Evolutionary conservation across 768 basidiomycete genomes (phyloP), one percentile per base, ranked within the genome.

Genomic region (Suillus americanus): DNA sequence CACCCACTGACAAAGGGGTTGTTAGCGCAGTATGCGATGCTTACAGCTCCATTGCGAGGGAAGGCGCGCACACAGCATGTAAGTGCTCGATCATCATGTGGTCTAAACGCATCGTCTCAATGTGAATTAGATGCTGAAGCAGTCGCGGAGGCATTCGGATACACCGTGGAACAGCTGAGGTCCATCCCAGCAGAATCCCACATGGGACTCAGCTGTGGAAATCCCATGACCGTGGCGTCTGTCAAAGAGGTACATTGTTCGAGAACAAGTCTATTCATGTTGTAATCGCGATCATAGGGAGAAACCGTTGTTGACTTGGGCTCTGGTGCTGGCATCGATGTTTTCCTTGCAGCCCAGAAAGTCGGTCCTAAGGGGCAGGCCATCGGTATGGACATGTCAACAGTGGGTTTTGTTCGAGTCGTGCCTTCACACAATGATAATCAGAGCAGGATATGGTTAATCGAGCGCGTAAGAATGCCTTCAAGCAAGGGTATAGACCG

Each of bases 291-390:
- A 28, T 30, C n/a, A 16, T 65, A 86, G 86, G 86, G 86, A 53
- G 86, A 88, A 73, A 76, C 70, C 1, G 81, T 87, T 4, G 70
- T 89, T 2, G 84, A 88, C 70, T 77, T 89, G 8, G 87, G 86
- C 9, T 85, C 81, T 3, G 86, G 87, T 1, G 84, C 80, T 2
- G 87, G 87, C 0, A 75, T 85, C 13, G 85, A 88, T 65, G 77
- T 87, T 37, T 80, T 88, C 59, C 77, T 86, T 12, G 83, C 86
- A 0, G 85, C 85, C 2, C 62, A 70, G 0, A 82, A 81, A 66
- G 81, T 85, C 3, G 87, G 87, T 3, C 72, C 78, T 0, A 73
- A 65, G 0, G 87, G 87, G 3, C 78, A 79, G 64, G 85, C 73
- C 2, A 78, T 88, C n/a, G 86, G 87, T 0, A 65, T 88, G 4